Percentiles rank a stretch among this genome's conserved stretches.
These are phyloP conservation scores for Phytophthora rubi DNA, from an alignment of 352 stramenopile genomes.

Conservation along the genomic window DNA sequence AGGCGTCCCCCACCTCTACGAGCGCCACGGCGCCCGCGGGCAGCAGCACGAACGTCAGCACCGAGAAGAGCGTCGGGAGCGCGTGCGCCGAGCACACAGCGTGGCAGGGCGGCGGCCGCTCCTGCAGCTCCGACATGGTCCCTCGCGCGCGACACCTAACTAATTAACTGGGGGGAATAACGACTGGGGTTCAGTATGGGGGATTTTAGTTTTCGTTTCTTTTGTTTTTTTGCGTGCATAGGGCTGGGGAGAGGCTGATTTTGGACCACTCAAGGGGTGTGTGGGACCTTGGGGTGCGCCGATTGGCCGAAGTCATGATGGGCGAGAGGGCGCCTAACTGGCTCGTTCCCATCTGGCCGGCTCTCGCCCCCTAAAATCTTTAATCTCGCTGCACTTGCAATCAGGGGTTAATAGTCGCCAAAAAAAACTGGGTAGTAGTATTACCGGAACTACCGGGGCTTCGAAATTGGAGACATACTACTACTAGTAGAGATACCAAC, in stretches of 20 bases:
- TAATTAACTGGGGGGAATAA: conserved; percentile 24
- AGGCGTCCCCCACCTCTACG: conserved; percentile 45
- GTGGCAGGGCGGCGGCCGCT: conserved; percentile 45
- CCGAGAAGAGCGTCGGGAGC: conserved; percentile 35
- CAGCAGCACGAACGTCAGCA: conserved; percentile 36
- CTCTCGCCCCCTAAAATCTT: not conserved
- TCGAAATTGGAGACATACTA: too few relatives aligned
- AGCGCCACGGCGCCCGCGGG: conserved; percentile 42
- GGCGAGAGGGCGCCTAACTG: conserved; percentile 13
- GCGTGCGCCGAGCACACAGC: conserved; percentile 16
- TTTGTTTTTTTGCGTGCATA: conserved; percentile 9
- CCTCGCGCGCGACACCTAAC: conserved; percentile 13
- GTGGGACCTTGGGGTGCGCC: not conserved
- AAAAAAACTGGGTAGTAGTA: too few relatives aligned
- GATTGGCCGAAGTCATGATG: not conserved
- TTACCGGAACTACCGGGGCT: too few relatives aligned
- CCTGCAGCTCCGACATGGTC: conserved; percentile 33
- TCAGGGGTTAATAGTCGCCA: too few relatives aligned
- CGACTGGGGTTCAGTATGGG: conserved; percentile 21
- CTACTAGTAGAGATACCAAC: too few relatives aligned
- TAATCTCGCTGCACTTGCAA: conserved; percentile 7
- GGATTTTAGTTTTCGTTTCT: conserved; percentile 16
- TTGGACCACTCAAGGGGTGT: not conserved
- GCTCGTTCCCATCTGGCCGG: conserved; percentile 17
- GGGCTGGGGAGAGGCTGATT: not conserved